Conservation (phyloP, 345 rosid species). For the Ailanthus altissimus region DNA sequence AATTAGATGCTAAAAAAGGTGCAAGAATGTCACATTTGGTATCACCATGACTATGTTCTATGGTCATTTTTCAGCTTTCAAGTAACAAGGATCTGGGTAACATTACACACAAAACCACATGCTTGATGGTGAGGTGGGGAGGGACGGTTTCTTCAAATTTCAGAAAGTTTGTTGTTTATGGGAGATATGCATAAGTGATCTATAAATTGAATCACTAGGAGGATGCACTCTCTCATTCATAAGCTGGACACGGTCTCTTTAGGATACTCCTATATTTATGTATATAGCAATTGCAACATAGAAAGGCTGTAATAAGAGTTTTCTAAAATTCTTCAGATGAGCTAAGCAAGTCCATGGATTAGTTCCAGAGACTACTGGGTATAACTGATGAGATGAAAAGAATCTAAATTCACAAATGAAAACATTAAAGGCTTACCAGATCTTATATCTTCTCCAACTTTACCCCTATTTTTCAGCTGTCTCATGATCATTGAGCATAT, state of each 20-base stretch:
- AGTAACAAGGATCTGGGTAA: neutral
- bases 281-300: neutral
- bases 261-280: neutral
- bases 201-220: neutral
- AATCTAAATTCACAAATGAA: slow-evolving; percentile 1
- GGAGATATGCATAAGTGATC: neutral
- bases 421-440: slow-evolving; percentile 60
- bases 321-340: neutral
- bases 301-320: neutral
- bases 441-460: slow-evolving; percentile 96
- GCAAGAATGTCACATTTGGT: no score
- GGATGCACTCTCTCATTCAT: neutral
- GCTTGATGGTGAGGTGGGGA: neutral
- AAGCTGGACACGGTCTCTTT: neutral
- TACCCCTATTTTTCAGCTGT: slow-evolving; percentile 85
- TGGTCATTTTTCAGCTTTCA: no score
- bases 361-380: neutral
- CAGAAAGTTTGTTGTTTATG: neutral
- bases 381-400: neutral
- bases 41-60: neutral
- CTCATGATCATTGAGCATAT: slow-evolving; percentile 80
- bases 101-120: neutral
- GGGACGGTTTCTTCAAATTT: neutral
- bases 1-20: neutral
- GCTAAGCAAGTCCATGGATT: neutral